Evolutionary conservation across 768 basidiomycete genomes (phyloP).

Genomic region (Cystobasidium onofrii): DNA sequence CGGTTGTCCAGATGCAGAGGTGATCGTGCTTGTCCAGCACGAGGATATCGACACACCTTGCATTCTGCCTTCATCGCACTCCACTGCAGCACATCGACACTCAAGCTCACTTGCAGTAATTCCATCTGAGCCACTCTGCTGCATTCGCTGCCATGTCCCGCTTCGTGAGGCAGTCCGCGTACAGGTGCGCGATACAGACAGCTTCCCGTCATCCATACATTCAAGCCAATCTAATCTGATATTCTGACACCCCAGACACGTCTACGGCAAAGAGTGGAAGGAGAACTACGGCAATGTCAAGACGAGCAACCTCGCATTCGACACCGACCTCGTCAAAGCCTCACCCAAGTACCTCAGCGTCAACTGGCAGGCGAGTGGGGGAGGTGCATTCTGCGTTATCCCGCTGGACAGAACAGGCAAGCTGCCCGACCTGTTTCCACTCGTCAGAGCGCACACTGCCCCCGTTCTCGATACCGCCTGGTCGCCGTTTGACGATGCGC

Average conservation of each 20-base stretch:
- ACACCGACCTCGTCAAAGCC: conserved; percentile 57
- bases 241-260: conserved; percentile 65
- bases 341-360: conserved; percentile 81
- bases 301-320: conserved; percentile 61
- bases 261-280: conserved; percentile 58
- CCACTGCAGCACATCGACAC: too few species aligned
- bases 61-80: too few species aligned
- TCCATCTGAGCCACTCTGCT: background rate
- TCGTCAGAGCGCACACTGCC: conserved; percentile 63
- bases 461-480: conserved; percentile 80
- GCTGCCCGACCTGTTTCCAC: conserved; percentile 82
- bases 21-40: background rate
- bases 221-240: background rate
- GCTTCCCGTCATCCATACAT: background rate
- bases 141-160: background rate
- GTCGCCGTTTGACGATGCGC: conserved; percentile 84
- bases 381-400: conserved; percentile 88
- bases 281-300: conserved; percentile 67
- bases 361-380: conserved; percentile 89
- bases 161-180: conserved; percentile 10
- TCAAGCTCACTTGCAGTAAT: too few species aligned
- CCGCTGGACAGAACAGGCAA: conserved; percentile 56
- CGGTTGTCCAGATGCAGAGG: background rate
- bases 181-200: background rate
- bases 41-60: too few species aligned